Percentiles rank a stretch among this genome's conserved stretches.
Conservation (phyloP, 1,284 basidiomycete species). For the Athelia psychrophila region DNA sequence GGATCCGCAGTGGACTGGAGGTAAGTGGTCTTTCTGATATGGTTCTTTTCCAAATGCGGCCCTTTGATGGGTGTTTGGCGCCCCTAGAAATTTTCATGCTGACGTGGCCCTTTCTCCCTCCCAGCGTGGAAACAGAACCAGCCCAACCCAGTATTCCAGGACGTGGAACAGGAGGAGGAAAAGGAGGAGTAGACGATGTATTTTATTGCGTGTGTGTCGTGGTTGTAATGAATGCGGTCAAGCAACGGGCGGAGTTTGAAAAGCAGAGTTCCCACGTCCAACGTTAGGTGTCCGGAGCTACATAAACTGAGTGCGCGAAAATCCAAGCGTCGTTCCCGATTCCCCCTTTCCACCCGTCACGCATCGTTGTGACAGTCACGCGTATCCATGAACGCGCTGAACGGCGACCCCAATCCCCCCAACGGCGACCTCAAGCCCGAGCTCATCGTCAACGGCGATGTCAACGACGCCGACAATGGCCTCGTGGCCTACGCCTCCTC, state of each 20-base stretch:
- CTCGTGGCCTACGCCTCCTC: conserved; percentile 38
- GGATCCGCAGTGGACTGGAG: conserved; percentile 80
- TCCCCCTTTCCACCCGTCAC: conserved; percentile 4
- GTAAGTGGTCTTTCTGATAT: conserved; percentile 63
- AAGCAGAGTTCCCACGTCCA: not conserved
- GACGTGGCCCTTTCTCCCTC: conserved; percentile 62
- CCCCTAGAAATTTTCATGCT: conserved; percentile 32
- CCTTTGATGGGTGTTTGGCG: conserved; percentile 42
- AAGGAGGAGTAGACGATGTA: conserved; percentile 31
- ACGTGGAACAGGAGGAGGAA: conserved; percentile 55
- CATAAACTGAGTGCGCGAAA: too few species aligned
- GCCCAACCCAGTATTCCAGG: conserved; percentile 75
- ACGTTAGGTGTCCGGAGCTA: too few species aligned
- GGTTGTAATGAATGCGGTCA: conserved; percentile 1
- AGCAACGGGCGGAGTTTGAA: conserved; percentile 1
- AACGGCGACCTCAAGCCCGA: conserved; percentile 5
- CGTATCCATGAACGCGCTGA: conserved; percentile 52
- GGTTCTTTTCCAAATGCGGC: not conserved
- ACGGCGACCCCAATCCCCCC: conserved; percentile 40
- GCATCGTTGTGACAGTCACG: conserved; percentile 51
- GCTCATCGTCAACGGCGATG: too few species aligned
- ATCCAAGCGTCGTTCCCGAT: not conserved
- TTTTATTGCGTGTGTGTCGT: conserved; percentile 1
- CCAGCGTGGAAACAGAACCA: conserved; percentile 82
- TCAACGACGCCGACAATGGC: too few species aligned